Percentiles rank a stretch among this genome's conserved stretches.
These are phyloP conservation scores for Albugo laibachii DNA, from an alignment of 352 stramenopile genomes.

Conservation along the genomic window DNA sequence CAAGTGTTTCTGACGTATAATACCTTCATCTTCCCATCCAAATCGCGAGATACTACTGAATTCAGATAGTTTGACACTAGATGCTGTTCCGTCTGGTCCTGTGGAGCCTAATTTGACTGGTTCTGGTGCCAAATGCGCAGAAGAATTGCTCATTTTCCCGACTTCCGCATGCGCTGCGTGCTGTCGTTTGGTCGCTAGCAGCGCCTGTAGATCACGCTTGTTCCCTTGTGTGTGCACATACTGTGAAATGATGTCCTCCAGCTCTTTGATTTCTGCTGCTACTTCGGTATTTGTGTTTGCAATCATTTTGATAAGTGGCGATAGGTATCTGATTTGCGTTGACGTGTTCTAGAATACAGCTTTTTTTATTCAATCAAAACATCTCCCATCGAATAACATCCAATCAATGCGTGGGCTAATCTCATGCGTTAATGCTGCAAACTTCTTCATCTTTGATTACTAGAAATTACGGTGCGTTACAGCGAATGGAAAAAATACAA, in stretches of 20 bases:
- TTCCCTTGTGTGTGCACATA: slow-evolving; percentile 29
- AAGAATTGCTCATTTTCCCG: slow-evolving; percentile 4
- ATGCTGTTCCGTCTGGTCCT: slow-evolving; percentile 4
- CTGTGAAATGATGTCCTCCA: slow-evolving; percentile 34
- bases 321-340: background rate
- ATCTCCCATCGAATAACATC: background rate
- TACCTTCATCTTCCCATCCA: slow-evolving; percentile 70
- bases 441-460: no score
- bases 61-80: slow-evolving; percentile 18
- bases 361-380: background rate
- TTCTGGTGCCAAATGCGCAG: slow-evolving; percentile 6
- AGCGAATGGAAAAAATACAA: no score
- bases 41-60: slow-evolving; percentile 77
- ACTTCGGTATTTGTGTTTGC: slow-evolving; percentile 13
- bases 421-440: no score
- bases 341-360: background rate
- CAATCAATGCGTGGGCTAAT: no score
- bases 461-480: no score
- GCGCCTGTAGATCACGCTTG: slow-evolving; percentile 28
- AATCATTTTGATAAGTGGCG: slow-evolving; percentile 5
- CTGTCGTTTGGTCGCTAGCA: slow-evolving; percentile 40
- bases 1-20: background rate
- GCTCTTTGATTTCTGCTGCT: slow-evolving; percentile 34
- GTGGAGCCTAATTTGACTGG: slow-evolving; percentile 13
- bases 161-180: slow-evolving; percentile 11